Base-by-base conservation (phyloP, 2,329 filamentous ascomycete species). In the Cercospora canescens region DNA sequence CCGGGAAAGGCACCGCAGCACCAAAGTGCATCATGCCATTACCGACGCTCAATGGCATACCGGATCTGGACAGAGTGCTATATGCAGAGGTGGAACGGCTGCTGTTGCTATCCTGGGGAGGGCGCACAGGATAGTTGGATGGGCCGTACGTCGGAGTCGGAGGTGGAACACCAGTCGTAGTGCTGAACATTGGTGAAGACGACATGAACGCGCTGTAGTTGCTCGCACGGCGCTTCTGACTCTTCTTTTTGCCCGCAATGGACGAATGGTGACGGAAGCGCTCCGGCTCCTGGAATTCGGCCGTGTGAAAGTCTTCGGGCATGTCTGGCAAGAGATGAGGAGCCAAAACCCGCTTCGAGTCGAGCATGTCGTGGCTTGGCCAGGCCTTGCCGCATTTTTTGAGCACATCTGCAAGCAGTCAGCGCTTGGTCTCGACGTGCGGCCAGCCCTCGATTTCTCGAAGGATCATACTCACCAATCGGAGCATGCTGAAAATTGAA, bases 401-500 rank as follows among this genome's bases (percentile, higher is more conserved):
- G 32, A 96, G 84, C 26, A 94, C 82, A 48, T 91, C 92, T 92
- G 70, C 16, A 21, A 3, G 32, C 2, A 16, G 52, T 70, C 52
- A 69, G 64, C 21, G 1, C 4, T 35, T 2, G 6, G 9, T 16
- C 18, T n/a, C 21, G 14, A 9, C 26, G 2, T 1, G 18, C 3
- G 6, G 6, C 26, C 4, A 9, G 6, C 21, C 4, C 16, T 1
- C 21, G 21, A 34, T 7, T 16, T 24, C 28, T 14, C 12, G 52
- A 56, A 32, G 28, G 9, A 14, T 30, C 12, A 32, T 35, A 79
- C 83, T 70, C 81, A 94, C 92, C 85, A 62, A 91, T 79, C 1
- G 93, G 92, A 35, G 91, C 93, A 81, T 95, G 91, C 74, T 95
- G 91, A 73, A 96, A 96, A 1, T 92, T 89, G 77, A 96, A 95